Evolutionary conservation across 345 rosid species (phyloP), one percentile per base, ranked within the genome.

Genomic region (Mangifera indica): DNA sequence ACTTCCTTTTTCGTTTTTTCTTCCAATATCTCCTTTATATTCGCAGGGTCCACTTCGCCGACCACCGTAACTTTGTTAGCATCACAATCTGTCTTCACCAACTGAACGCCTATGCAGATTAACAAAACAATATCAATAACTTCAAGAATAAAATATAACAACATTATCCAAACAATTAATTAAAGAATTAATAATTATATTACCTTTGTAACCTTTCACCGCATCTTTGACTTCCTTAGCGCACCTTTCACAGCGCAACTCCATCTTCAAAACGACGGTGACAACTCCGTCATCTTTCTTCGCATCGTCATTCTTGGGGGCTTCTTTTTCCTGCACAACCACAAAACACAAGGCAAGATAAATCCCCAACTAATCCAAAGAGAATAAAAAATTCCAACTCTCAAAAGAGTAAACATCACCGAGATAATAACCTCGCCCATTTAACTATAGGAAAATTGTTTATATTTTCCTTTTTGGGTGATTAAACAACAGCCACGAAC

Each of bases 201-300:
- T 83, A 95, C 99, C 98, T 51, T 76, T 82, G 21, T 67, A 73
- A 26, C 72, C 61, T 42, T 81, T 90, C 63, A 84, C 69, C 7
- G 73, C 40, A 15, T 84, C 87, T 63, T 66, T 76, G 76, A 94
- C 76, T 72, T 84, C 90, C 86, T 88, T 90, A 29, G 96, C 97
- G 53, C 99, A 95, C 18, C 96, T 98, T 65, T 92, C 93, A 42
- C 99, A 95, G 85, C 90, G 98, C 85, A 95, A 78, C 64, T 90
- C 91, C 70, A 78, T 72, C 83, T 88, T 92, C 86, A 86, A 73
- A 29, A 92, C 88, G 76, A 84, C 84, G 60, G 84, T 76, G 58
- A 46, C 54, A 2, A 45, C 73, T 29, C 77, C 89, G 74, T 75
- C 88, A 56, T 79, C 91, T 57, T 72, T 75, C 70, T 85, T 81